phyloP scores from a whole-genome alignment of 1,284 basidiomycete species.

The Trichosporon ovoides region DNA sequence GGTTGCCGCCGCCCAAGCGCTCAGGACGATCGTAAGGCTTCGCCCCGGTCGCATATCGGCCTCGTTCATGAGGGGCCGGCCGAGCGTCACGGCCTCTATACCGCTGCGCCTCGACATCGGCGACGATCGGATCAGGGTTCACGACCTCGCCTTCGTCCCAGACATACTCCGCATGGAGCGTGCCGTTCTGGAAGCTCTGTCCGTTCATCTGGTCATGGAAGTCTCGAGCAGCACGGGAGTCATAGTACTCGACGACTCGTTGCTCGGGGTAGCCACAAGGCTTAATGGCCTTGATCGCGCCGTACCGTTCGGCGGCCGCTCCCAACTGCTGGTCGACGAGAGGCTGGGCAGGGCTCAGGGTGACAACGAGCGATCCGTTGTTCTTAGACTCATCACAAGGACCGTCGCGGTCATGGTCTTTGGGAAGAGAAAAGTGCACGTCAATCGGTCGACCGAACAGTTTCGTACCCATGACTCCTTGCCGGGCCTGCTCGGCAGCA shows the following conservation, averaged over 20 bases:
- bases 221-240: slow-evolving; percentile 71
- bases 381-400: slow-evolving; percentile 79
- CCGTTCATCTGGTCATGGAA: slow-evolving; percentile 75
- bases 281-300: slow-evolving; percentile 77
- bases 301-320: slow-evolving; percentile 75
- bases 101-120: slow-evolving; percentile 13
- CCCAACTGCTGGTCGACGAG: slow-evolving; percentile 79
- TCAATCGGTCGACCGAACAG: slow-evolving; percentile 87
- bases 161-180: slow-evolving; percentile 79
- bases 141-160: slow-evolving; percentile 63
- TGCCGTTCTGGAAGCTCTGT: slow-evolving; percentile 72
- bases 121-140: slow-evolving; percentile 24
- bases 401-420: slow-evolving; percentile 67
- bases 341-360: slow-evolving; percentile 59
- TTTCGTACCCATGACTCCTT: slow-evolving; percentile 75
- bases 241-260: slow-evolving; percentile 81
- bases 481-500: slow-evolving; percentile 82
- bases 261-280: slow-evolving; percentile 67
- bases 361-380: slow-evolving; percentile 78
- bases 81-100: neutral
- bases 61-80: neutral
- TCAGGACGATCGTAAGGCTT: slow-evolving; percentile 13
- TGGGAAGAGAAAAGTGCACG: slow-evolving; percentile 92
- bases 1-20: slow-evolving; percentile 4
- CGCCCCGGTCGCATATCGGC: neutral